Evolutionary conservation across 495 filamentous ascomycete genomes (phyloP).

Genomic region (Recurvomyces mirabilis): DNA sequence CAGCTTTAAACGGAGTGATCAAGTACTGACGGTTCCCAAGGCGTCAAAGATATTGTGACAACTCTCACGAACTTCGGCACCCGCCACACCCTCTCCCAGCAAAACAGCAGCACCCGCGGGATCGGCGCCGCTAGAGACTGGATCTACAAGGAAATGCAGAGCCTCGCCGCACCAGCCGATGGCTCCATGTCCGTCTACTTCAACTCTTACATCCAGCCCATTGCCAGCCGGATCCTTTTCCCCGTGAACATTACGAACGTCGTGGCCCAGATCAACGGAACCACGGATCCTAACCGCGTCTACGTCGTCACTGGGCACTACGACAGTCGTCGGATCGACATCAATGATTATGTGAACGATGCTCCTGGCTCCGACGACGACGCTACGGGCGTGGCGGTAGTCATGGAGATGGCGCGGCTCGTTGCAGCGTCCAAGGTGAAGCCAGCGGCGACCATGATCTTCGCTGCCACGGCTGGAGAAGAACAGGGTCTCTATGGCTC

Average conservation of each 20-base stretch:
- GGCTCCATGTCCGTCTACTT: slow-evolving; percentile 36
- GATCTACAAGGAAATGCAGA: slow-evolving; percentile 36
- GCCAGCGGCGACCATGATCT: slow-evolving; percentile 40
- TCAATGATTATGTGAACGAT: slow-evolving; percentile 38
- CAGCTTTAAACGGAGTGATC: background rate
- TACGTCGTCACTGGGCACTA: slow-evolving; percentile 46
- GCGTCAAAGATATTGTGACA: slow-evolving; percentile 36
- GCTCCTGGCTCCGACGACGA: slow-evolving; percentile 47
- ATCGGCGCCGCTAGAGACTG: slow-evolving; percentile 46
- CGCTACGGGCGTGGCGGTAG: slow-evolving; percentile 33
- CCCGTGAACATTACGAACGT: slow-evolving; percentile 41
- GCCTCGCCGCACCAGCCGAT: slow-evolving; percentile 28
- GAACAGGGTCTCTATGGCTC: slow-evolving; percentile 43
- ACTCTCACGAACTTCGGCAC: slow-evolving; percentile 43
- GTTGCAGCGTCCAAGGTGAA: slow-evolving; percentile 31
- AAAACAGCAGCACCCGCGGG: slow-evolving; percentile 36
- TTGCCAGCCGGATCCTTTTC: slow-evolving; percentile 34
- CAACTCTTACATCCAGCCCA: slow-evolving; percentile 36
- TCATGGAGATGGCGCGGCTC: slow-evolving; percentile 40
- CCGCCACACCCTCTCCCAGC: slow-evolving; percentile 39
- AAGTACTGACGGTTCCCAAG: background rate
- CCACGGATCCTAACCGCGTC: slow-evolving; percentile 33
- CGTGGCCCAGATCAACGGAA: slow-evolving; percentile 40
- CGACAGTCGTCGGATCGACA: slow-evolving; percentile 38
- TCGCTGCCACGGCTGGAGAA: slow-evolving; percentile 43